Conservation (phyloP, 2,329 filamentous ascomycete genomes). For the Fusarium sp. region DNA sequence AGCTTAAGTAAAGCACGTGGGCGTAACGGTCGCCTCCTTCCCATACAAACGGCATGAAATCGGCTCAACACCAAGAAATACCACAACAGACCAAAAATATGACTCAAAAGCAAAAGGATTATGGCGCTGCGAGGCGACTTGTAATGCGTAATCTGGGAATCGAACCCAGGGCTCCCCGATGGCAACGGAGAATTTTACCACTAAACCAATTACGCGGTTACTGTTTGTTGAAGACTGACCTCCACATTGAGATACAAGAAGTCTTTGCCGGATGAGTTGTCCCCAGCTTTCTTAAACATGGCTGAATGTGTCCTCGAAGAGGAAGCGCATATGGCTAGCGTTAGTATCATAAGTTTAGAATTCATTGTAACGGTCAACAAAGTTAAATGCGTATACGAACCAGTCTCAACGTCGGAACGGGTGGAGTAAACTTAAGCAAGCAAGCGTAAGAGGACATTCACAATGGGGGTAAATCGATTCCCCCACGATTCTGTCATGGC, state of each 20-base stretch:
- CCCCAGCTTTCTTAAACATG: background rate
- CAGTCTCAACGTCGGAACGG: background rate
- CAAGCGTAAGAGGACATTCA: background rate
- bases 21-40: background rate
- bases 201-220: constrained; percentile 7
- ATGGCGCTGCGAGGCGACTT: rapidly evolving
- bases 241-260: rapidly evolving
- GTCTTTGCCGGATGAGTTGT: background rate
- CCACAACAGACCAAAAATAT: background rate
- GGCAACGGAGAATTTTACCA: constrained; percentile 12
- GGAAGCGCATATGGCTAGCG: background rate
- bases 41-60: background rate
- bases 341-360: background rate
- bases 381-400: background rate
- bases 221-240: background rate
- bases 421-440: background rate
- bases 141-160: constrained; percentile 5
- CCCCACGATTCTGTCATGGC: background rate
- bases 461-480: background rate
- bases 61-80: background rate
- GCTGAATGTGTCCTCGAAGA: background rate
- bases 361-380: background rate
- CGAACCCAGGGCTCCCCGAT: constrained; percentile 10
- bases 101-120: background rate
- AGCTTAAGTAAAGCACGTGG: background rate